phyloP scores from a whole-genome alignment of 179 eudicot genomes.

The Silene coronaria region DNA sequence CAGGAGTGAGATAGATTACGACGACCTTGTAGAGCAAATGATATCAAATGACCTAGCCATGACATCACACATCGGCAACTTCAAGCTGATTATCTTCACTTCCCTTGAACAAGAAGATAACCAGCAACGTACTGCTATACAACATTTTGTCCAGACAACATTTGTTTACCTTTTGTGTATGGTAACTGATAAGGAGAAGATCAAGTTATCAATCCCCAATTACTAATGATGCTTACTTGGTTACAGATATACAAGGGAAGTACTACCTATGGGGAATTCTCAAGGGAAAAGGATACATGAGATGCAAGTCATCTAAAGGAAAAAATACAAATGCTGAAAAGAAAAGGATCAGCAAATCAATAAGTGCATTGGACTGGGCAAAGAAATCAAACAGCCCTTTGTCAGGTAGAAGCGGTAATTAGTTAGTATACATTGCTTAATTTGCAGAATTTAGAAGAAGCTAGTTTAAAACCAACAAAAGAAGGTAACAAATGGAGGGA shows the following conservation, averaged over 20 bases:
- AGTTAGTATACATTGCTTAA: background rate
- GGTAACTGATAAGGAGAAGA: background rate
- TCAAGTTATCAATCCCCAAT: background rate
- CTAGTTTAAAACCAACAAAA: background rate
- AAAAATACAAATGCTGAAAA: background rate
- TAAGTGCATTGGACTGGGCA: background rate
- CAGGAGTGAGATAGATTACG: slow-evolving; percentile 17
- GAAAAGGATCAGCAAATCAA: background rate
- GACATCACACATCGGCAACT: slow-evolving; percentile 6
- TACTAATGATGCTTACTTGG: background rate
- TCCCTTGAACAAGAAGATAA: slow-evolving; percentile 9
- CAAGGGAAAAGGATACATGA: background rate
- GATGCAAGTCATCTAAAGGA: background rate
- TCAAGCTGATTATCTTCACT: slow-evolving; percentile 16
- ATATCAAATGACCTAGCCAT: slow-evolving; percentile 23
- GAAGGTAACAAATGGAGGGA: background rate
- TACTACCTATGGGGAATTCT: slow-evolving; percentile 22
- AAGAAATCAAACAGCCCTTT: background rate
- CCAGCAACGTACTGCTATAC: background rate
- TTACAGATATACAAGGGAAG: slow-evolving; percentile 20
- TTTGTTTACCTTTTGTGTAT: background rate
- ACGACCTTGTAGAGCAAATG: slow-evolving; percentile 20
- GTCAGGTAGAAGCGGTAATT: slow-evolving; percentile 1
- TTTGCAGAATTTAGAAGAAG: background rate
- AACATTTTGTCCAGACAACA: background rate